Percentiles rank a stretch among this genome's conserved stretches.
These are phyloP conservation scores for Suhomyces ambrosiae DNA, from an alignment of 1,139 yeast species.

Conservation along the genomic window DNA sequence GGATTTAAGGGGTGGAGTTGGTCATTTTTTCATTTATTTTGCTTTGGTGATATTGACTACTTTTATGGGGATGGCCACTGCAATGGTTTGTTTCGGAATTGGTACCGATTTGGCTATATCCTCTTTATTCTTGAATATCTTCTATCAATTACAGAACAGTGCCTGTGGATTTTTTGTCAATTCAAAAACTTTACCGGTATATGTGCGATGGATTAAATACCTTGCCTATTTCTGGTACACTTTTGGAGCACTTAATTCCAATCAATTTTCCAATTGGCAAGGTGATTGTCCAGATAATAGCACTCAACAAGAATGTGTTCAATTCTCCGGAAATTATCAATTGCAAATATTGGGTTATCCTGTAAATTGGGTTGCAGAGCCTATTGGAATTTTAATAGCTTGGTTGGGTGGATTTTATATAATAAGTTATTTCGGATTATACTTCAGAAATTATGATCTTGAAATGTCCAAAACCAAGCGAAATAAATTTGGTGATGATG, in stretches of 20 bases:
- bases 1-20: conserved; percentile 25
- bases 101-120: conserved; percentile 23
- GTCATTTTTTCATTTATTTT: conserved; percentile 23
- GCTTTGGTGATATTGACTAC: conserved; percentile 21
- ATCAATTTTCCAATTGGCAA: conserved; percentile 25
- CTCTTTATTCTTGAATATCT: conserved; percentile 20
- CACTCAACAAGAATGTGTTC: conserved; percentile 14
- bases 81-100: conserved; percentile 25
- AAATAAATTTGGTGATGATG: conserved; percentile 23
- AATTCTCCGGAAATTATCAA: conserved; percentile 25
- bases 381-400: conserved; percentile 23
- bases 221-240: conserved; percentile 31
- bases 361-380: conserved; percentile 23
- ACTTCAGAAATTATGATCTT: conserved; percentile 22
- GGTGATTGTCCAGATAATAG: conserved; percentile 22
- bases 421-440: conserved; percentile 18
- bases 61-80: conserved; percentile 25
- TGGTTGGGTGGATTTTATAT: conserved; percentile 24
- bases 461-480: conserved; percentile 23
- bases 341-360: conserved; percentile 25
- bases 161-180: conserved; percentile 31
- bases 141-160: conserved; percentile 29
- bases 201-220: conserved; percentile 30
- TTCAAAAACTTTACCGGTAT: conserved; percentile 28
- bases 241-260: conserved; percentile 26